Evolutionary conservation across 495 filamentous ascomycete species (phyloP), one percentile per base, ranked within the genome.

Genomic region (Thermochaetoides thermophila): DNA sequence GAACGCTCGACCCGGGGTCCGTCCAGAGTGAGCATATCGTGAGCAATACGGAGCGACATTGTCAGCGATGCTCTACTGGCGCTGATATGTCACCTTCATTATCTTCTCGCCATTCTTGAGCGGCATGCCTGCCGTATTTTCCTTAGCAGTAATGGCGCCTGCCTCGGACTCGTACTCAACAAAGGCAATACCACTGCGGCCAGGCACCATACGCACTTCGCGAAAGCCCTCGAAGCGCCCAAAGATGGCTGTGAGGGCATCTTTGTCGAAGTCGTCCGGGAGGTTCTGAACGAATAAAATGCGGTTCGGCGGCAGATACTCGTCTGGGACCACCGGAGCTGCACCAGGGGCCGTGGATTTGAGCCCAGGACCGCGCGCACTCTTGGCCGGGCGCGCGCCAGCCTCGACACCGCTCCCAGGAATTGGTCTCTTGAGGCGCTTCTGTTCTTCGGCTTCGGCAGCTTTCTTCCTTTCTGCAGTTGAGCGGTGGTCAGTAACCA

Each of bases 281-380:
- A 99, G 50, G 45, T 94, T 84, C 57, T 86, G 84, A 32, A 96
- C 63, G 66, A 96, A 93, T n/a, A 99, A 69, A 39, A 84, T 89
- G 60, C 91, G 92, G 69, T 96, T 99, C 28, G 91, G 87, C 3
- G 85, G 89, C 0, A 96, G 72, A 52, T 91, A 96, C 59, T 99
- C 89, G 69, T 95, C 91, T 2, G 89, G 89, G 11, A 96, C 74
- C 29, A 91, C 79, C 13, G 78, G 68, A 16, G 76, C 68, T 0
- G 74, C 62, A n/a, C 72, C 65, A 12, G 73, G 66, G 38, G 71
- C 68, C 5, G 78, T 77, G 6, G 84, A 71, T 54, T 89, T 91
- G 68, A 89, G 80, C 21, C 83, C 83, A 10, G 77, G 73, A 17
- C 78, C 80, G 48, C 78, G 72, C 12, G 73, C 66, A 9, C 76